phyloP scores from a whole-genome alignment of 345 rosid species.

The Syzygium oleosum region DNA sequence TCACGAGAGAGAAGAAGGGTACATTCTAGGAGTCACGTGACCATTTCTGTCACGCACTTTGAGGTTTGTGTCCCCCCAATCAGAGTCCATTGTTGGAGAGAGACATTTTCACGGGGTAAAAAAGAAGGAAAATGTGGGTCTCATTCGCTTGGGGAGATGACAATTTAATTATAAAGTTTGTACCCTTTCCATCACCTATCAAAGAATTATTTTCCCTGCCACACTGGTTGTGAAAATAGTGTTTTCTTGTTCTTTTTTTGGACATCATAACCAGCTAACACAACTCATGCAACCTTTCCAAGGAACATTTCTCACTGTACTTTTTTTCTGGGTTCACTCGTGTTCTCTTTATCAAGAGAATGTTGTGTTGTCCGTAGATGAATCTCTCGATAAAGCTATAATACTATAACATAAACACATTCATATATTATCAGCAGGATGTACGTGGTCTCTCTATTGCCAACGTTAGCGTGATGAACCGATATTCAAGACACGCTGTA shows the following conservation, averaged over 20 bases:
- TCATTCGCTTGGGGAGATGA: background rate
- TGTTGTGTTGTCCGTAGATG: background rate
- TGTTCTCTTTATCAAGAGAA: background rate
- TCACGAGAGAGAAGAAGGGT: background rate
- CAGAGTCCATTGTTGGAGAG: background rate
- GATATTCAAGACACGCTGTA: background rate
- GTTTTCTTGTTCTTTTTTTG: background rate
- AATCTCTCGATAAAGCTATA: background rate
- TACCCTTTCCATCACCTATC: background rate
- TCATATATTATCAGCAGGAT: background rate
- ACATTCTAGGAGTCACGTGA: background rate
- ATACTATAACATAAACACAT: background rate
- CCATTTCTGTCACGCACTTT: background rate
- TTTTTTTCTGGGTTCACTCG: background rate
- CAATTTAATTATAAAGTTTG: background rate
- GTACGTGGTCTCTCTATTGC: background rate
- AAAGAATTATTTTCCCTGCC: background rate
- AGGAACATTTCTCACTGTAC: background rate
- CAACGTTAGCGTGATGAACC: background rate
- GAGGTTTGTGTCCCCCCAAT: background rate
- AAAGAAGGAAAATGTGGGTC: background rate
- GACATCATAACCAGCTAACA: background rate
- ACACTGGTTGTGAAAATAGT: background rate
- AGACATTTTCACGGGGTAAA: background rate
- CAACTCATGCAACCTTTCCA: background rate